Conservation (phyloP, 495 filamentous ascomycete genomes). For the Penicillium cataractarum region DNA sequence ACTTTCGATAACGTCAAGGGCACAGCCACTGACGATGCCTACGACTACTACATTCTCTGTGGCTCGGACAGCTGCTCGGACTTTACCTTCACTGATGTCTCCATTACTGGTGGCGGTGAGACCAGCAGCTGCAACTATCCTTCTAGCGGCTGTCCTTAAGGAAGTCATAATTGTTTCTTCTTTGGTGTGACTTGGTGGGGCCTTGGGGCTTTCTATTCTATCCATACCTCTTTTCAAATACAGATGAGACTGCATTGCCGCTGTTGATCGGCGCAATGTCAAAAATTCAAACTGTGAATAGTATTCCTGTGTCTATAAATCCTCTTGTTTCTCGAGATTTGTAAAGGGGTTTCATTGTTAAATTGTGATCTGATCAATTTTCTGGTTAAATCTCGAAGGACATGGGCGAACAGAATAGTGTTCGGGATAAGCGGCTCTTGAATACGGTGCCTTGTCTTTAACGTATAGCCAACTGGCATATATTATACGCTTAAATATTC, state of each 20-base stretch:
- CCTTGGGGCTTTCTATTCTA: conserved; percentile 2
- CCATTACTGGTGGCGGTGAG: conserved; percentile 44
- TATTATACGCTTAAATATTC: too few species aligned
- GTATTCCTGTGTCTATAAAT: not conserved
- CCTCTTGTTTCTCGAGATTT: not conserved
- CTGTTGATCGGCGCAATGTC: conserved; percentile 5
- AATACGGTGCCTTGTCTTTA: too few species aligned
- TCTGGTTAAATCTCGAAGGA: too few species aligned
- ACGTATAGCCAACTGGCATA: too few species aligned
- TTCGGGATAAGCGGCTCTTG: too few species aligned
- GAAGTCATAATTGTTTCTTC: not conserved
- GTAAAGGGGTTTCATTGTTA: too few species aligned
- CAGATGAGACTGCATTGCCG: conserved; percentile 3
- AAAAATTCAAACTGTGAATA: not conserved
- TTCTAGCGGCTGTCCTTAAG: conserved; percentile 28
- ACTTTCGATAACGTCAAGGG: conserved; percentile 47
- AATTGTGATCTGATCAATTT: too few species aligned
- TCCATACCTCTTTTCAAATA: not conserved
- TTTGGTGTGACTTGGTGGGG: not conserved
- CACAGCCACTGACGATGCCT: conserved; percentile 33
- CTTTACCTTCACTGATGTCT: conserved; percentile 43
- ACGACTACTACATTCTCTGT: conserved; percentile 55
- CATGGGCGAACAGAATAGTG: too few species aligned
- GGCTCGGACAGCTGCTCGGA: conserved; percentile 48
- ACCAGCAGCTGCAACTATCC: conserved; percentile 47